Evolutionary conservation across 257 asterid genomes (phyloP).

Genomic region (Nicotiana obtusifolia): DNA sequence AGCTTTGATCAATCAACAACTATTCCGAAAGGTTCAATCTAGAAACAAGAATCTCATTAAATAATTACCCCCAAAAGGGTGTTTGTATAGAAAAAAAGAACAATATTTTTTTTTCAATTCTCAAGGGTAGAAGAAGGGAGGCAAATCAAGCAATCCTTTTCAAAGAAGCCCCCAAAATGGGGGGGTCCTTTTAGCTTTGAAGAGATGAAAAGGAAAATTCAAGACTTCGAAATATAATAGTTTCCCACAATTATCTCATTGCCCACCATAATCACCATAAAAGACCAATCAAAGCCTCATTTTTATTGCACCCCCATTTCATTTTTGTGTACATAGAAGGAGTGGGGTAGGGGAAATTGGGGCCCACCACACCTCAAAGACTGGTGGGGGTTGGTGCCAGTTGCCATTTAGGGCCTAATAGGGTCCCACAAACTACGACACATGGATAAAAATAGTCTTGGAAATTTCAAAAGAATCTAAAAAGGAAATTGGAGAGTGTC

Average conservation of each 20-base stretch:
- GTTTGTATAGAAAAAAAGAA: not conserved
- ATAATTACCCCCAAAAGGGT: not conserved
- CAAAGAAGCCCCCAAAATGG: not conserved
- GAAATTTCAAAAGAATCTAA: not conserved
- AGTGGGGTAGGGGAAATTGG: not conserved
- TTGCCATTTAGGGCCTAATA: constrained; percentile 21
- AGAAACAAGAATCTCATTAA: constrained; percentile 15
- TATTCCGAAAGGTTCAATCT: constrained; percentile 1
- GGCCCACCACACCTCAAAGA: not conserved
- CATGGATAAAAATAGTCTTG: not conserved
- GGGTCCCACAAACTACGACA: constrained; percentile 21
- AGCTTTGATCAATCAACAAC: constrained; percentile 17
- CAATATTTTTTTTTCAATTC: not conserved
- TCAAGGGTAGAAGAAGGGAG: not conserved
- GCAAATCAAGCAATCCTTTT: not conserved
- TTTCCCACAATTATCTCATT: constrained; percentile 45
- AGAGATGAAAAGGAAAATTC: constrained; percentile 16
- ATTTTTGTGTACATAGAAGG: not conserved
- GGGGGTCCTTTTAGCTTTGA: not conserved
- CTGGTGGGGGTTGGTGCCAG: constrained; percentile 34
- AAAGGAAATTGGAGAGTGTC: too few species aligned
- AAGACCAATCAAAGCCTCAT: not conserved
- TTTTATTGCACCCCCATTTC: not conserved
- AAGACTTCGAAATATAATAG: not conserved
- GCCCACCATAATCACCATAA: constrained; percentile 18